Base-by-base conservation (phyloP, 352 stramenopile species). In the Discostella stelligera region DNA sequence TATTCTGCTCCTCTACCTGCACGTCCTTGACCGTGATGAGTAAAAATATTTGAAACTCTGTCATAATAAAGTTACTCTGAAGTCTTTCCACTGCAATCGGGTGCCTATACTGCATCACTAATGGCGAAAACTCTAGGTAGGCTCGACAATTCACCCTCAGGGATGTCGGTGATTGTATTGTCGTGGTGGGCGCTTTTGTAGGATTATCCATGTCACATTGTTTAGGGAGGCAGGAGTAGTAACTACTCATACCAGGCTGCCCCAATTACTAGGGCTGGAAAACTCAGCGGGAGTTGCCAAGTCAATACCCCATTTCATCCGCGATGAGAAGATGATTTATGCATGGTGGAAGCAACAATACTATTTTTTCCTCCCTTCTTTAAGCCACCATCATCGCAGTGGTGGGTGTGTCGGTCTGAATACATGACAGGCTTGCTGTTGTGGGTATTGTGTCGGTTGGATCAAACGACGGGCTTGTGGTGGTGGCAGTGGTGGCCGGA, bases 21-120 rank as follows among this genome's bases (percentile, higher is more conserved):
- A n/a, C n/a, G n/a, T n/a, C n/a, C n/a, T n/a, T n/a, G n/a, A n/a
- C n/a, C n/a, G n/a, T n/a, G n/a, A n/a, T n/a, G n/a, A n/a, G n/a
- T n/a, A n/a, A n/a, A n/a, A n/a, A n/a, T n/a, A n/a, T n/a, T n/a
- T n/a, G n/a, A n/a, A n/a, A n/a, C n/a, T n/a, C n/a, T n/a, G 85
- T 93, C 0, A 85, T 85, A 61, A 90, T 85, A 53, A 91, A 90
- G 65, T 93, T 93, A 39, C 83, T 88, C 60, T 91, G 85, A 2
- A 93, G 41, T 49, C 87, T 75, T 52, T 81, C 83, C 11, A 91
- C 37, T 55, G 84, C 49, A 18, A 73, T 27, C 2, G 67, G 54
- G 27, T 61, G 25, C 53, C 60, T 65, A 13, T 30, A 65, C 37
- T 70, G 48, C 13, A 56, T 23, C 53, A 63, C 54, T 23, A 74